A percentile compares a stretch with the other conserved stretches of the same genome.
These are phyloP conservation scores for Lablab purpureus DNA, from an alignment of 306 rosid species.

Conservation along the genomic window DNA sequence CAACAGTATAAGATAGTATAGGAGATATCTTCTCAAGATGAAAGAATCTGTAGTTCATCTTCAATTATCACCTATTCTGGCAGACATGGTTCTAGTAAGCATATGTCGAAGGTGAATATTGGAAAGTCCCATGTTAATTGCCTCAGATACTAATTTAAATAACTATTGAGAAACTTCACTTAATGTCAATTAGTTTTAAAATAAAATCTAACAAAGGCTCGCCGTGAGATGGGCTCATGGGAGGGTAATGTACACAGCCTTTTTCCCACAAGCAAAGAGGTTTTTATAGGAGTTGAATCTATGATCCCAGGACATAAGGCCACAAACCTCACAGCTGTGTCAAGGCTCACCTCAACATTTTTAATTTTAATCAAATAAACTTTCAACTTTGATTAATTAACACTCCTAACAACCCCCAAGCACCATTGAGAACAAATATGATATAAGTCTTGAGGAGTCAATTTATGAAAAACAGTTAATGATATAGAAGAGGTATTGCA, in stretches of 20 bases:
- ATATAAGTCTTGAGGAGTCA: conserved; percentile 4
- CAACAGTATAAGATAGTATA: conserved; percentile 17
- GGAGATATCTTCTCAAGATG: conserved; percentile 25
- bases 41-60: not conserved
- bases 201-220: not conserved
- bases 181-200: too few species aligned
- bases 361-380: not conserved
- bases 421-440: not conserved
- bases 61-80: not conserved
- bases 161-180: not conserved
- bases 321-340: not conserved
- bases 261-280: not conserved
- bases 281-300: not conserved
- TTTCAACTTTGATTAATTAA: conserved; percentile 3
- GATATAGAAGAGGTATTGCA: not conserved
- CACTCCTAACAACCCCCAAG: not conserved
- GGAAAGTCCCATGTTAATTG: not conserved
- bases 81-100: not conserved
- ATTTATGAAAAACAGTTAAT: not conserved
- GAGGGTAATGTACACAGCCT: not conserved
- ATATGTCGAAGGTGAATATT: not conserved
- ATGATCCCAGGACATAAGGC: not conserved
- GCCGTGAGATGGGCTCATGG: not conserved
- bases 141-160: too few species aligned
- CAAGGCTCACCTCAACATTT: not conserved